Conservation (phyloP, 23 red algal genomes). For the Agarophyton chilense region DNA sequence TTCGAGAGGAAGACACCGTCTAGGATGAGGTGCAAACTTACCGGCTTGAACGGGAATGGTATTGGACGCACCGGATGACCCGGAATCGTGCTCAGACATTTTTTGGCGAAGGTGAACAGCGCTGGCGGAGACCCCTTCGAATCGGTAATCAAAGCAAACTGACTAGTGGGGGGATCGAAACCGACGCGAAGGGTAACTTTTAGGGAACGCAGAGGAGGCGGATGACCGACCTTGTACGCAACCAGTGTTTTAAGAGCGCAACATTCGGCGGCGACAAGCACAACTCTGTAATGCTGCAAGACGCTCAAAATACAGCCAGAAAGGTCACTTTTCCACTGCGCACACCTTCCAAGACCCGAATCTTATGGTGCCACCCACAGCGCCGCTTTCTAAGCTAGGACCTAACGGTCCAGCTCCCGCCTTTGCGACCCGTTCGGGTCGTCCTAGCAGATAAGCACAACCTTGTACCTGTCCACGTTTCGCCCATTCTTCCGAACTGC, state of each 20-base stretch:
- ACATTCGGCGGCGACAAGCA: not conserved
- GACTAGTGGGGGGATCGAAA: not conserved
- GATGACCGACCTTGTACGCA: not conserved
- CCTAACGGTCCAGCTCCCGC: not conserved
- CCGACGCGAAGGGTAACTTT: not conserved
- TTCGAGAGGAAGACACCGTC: not conserved
- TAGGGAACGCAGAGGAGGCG: not conserved
- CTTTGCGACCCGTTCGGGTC: not conserved
- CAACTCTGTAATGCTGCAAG: not conserved
- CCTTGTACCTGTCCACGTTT: not conserved
- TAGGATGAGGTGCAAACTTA: constrained; percentile 8
- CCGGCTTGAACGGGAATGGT: constrained; percentile 93
- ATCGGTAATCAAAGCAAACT: not conserved
- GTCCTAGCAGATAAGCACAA: no score
- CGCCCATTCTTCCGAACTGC: not conserved
- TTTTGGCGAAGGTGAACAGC: not conserved
- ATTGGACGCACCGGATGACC: constrained; percentile 91
- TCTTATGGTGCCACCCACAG: not conserved
- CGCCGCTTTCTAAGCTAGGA: not conserved
- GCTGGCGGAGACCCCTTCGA: constrained; percentile 6
- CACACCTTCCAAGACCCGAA: not conserved
- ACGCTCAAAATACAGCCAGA: not conserved
- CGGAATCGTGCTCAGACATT: constrained; percentile 83
- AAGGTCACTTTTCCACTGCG: not conserved
- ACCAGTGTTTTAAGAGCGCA: not conserved